phyloP scores from a whole-genome alignment of 345 rosid species.

The Eutrema japonicum region DNA sequence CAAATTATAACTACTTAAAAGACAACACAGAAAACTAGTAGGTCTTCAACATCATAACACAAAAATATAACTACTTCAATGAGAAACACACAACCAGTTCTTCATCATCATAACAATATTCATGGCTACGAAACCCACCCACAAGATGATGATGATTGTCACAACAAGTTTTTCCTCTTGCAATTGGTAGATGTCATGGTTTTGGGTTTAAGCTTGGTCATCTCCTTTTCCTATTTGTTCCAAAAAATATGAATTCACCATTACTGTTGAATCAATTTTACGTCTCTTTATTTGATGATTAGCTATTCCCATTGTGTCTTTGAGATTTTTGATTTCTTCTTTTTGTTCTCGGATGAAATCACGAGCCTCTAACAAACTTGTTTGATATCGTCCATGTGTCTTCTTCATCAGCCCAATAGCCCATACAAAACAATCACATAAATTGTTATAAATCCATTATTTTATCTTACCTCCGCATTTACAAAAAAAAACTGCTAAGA shows the following conservation, averaged over 20 bases:
- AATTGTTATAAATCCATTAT: background rate
- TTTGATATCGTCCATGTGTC: background rate
- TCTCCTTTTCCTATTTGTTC: background rate
- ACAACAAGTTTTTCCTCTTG: background rate
- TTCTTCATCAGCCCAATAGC: background rate
- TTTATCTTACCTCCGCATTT: background rate
- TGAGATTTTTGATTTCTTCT: background rate
- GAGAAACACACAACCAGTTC: background rate
- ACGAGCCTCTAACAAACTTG: background rate
- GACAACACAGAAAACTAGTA: background rate
- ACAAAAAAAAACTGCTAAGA: background rate
- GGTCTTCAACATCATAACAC: constrained; percentile 6
- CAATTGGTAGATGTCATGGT: background rate
- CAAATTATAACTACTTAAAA: background rate
- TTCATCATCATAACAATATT: constrained; percentile 5
- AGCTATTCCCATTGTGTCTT: too few species aligned
- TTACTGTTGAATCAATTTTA: background rate
- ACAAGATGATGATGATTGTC: background rate
- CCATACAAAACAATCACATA: too few species aligned
- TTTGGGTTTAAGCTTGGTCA: background rate
- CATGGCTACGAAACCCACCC: background rate
- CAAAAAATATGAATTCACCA: background rate
- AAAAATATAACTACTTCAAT: background rate
- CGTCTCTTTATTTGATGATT: background rate
- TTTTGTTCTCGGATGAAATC: background rate